Percentiles rank a stretch among this genome's conserved stretches.
Evolutionary conservation across 1,139 yeast species (phyloP).

Genomic region (Hemisphaericaspora xylanilytica): DNA sequence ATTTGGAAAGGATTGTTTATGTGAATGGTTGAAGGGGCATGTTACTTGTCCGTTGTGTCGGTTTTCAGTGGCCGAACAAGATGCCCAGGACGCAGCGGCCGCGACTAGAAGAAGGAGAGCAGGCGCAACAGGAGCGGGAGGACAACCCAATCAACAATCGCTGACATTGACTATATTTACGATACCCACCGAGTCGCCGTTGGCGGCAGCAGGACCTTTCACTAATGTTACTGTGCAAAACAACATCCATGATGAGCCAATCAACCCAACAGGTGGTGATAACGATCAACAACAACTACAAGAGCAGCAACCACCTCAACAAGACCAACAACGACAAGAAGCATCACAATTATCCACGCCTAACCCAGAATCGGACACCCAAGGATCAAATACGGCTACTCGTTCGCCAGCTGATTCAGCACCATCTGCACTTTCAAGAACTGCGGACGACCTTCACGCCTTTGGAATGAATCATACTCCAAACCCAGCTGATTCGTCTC

Average conservation of each 20-base stretch:
- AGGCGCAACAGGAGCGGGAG: too few relatives aligned
- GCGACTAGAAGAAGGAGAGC: constrained; percentile 3
- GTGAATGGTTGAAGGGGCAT: constrained; percentile 69
- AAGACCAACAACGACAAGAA: too few relatives aligned
- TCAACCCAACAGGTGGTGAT: background rate
- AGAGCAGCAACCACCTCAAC: background rate
- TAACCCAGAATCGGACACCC: background rate
- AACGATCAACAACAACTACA: background rate
- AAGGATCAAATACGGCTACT: background rate
- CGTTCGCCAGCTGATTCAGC: background rate
- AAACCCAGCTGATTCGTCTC: constrained; percentile 1
- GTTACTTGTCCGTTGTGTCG: constrained; percentile 84
- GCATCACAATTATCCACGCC: too few relatives aligned
- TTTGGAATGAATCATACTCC: constrained; percentile 1
- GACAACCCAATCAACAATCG: constrained; percentile 1
- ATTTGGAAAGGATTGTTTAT: constrained; percentile 72
- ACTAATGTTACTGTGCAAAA: constrained; percentile 10
- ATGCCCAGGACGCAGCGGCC: constrained; percentile 5
- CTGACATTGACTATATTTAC: constrained; percentile 13
- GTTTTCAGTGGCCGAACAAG: constrained; percentile 40
- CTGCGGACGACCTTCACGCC: constrained; percentile 1
- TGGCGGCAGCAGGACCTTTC: constrained; percentile 1
- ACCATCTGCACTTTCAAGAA: constrained; percentile 1
- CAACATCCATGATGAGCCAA: constrained; percentile 5
- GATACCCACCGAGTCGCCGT: constrained; percentile 8